Evolutionary conservation across 2,329 filamentous ascomycete species (phyloP).

Genomic region (Fusarium solani-melongenae): DNA sequence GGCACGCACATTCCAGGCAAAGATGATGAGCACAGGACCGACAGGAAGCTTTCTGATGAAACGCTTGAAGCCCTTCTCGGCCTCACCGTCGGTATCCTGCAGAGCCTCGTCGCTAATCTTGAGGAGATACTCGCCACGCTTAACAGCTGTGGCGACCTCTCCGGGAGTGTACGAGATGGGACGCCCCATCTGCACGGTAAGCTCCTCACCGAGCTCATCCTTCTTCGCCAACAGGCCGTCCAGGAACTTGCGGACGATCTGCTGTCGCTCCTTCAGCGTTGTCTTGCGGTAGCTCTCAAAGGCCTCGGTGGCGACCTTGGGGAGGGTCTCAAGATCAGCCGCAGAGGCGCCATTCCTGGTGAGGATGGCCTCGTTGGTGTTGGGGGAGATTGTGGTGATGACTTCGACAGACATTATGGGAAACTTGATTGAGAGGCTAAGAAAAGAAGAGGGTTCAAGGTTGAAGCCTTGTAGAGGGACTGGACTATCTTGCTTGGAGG

Average conservation of each 20-base stretch:
- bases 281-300: slow-evolving; percentile 84
- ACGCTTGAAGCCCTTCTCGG: slow-evolving; percentile 88
- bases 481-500: slow-evolving; percentile 17
- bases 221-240: slow-evolving; percentile 75
- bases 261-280: slow-evolving; percentile 77
- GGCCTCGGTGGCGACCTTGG: slow-evolving; percentile 76
- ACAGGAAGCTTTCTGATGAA: slow-evolving; percentile 91
- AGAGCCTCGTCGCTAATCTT: slow-evolving; percentile 84
- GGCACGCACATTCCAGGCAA: slow-evolving; percentile 90
- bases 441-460: slow-evolving; percentile 5
- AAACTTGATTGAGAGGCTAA: background rate
- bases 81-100: slow-evolving; percentile 82
- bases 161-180: slow-evolving; percentile 88
- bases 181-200: slow-evolving; percentile 95
- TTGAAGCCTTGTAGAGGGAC: background rate
- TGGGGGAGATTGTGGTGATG: slow-evolving; percentile 86
- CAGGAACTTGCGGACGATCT: slow-evolving; percentile 84
- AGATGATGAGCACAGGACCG: slow-evolving; percentile 88
- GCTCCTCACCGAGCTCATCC: slow-evolving; percentile 83
- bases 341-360: slow-evolving; percentile 80
- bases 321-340: slow-evolving; percentile 77
- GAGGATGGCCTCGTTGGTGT: slow-evolving; percentile 85
- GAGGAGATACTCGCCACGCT: slow-evolving; percentile 85
- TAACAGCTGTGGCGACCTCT: slow-evolving; percentile 87
- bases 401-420: slow-evolving; percentile 70